Base-by-base conservation (phyloP, 2,329 filamentous ascomycete species). In the Colletotrichum ledebouriae region DNA sequence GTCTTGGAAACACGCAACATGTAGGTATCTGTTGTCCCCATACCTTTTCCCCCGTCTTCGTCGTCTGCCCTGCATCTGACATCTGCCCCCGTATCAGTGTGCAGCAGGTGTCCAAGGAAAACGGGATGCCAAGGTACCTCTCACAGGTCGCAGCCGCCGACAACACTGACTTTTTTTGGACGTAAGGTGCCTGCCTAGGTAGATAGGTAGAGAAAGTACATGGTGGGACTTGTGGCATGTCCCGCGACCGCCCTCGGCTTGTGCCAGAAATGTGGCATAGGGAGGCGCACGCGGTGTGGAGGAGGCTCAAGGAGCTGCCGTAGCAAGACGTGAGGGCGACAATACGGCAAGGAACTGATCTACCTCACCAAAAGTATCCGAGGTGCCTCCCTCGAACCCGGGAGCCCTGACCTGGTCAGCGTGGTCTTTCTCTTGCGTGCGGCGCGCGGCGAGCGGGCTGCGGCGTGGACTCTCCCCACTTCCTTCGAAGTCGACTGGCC, bases 381-480 rank as follows among this genome's bases (percentile, higher is more conserved):
- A 67, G 55, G 52, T 57, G 44, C 59, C 55, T 50, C 52, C 49
- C 55, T 69, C 55, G 55, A 59, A 69, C 61, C 66, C 61, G 61
- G 34, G 47, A 52, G 61, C 66, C 66, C 66, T 69, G 66, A 69
- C 66, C 66, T 66, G 66, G 65, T 65, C 37, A 39, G 11, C 11
- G 29, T 29, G 29, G 29, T 50, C 22, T 29, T 33, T 50, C 37
- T 63, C 59, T 64, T 59, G 64, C 59, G 64, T 58, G 59, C 63
- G 44, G 64, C 59, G 64, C 39, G 25, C 29, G 29, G 29, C 29
- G 29, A 29, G 29, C 29, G 29, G 29, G 29, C 29, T 7, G 52
- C 64, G 46, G 64, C 63, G 57, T 65, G 64, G 53, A 29, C 47
- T 65, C 55, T 69, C 66, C 66, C 66, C 65, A 68, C 61, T 58